Conservation (phyloP, 2,329 filamentous ascomycete genomes). For the Colletotrichum salicis region DNA sequence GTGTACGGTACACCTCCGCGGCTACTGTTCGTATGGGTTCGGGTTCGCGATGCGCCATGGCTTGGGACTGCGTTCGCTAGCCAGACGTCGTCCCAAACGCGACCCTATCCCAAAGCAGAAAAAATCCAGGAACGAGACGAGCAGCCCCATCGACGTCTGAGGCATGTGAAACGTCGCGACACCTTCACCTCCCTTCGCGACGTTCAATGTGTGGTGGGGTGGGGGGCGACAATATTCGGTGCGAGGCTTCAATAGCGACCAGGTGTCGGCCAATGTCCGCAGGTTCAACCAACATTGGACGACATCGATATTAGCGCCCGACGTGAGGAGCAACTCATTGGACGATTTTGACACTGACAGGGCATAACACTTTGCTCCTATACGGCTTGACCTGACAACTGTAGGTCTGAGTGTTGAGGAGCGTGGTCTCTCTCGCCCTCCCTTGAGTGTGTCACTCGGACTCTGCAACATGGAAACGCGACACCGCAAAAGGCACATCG, state of each 20-base stretch:
- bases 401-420: neutral
- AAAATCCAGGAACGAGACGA: neutral
- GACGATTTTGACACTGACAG: neutral
- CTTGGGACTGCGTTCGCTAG: neutral
- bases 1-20: no score
- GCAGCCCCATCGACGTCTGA: slow-evolving; percentile 12
- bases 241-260: neutral
- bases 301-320: neutral
- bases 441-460: neutral
- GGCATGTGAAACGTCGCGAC: slow-evolving; percentile 29
- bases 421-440: neutral
- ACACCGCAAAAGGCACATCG: neutral
- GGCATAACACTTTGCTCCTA: neutral
- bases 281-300: neutral
- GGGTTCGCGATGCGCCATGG: neutral
- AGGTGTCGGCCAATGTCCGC: neutral
- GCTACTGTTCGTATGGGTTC: neutral
- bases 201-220: neutral
- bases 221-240: neutral
- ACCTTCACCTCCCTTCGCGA: slow-evolving; percentile 4
- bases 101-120: neutral
- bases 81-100: neutral
- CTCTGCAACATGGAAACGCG: neutral
- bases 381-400: neutral
- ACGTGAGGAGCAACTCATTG: neutral